Conservation (phyloP, 2,329 filamentous ascomycete genomes). For the Aureobasidium sp. region DNA sequence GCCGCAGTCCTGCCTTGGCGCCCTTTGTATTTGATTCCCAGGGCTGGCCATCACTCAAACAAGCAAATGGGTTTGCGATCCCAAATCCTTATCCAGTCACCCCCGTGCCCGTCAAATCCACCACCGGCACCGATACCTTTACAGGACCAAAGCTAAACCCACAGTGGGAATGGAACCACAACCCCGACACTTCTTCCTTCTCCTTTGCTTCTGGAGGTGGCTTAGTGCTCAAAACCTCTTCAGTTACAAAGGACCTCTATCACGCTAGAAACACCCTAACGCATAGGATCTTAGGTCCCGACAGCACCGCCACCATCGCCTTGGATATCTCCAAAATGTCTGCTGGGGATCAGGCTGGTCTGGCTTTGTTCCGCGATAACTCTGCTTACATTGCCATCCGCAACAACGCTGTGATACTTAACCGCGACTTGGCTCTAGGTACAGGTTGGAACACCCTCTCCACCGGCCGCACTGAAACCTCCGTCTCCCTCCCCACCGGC, state of each 20-base stretch:
- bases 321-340: slow-evolving; percentile 45
- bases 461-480: slow-evolving; percentile 27
- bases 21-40: slow-evolving; percentile 47
- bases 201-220: slow-evolving; percentile 34
- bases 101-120: slow-evolving; percentile 27
- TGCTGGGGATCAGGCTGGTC: slow-evolving; percentile 47
- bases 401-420: slow-evolving; percentile 32
- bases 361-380: slow-evolving; percentile 47
- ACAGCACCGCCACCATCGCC: slow-evolving; percentile 42
- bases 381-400: slow-evolving; percentile 38
- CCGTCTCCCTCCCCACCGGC: slow-evolving; percentile 15
- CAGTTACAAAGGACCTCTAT: slow-evolving; percentile 46
- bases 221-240: slow-evolving; percentile 43
- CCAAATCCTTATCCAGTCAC: slow-evolving; percentile 25
- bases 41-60: slow-evolving; percentile 44
- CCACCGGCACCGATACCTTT: slow-evolving; percentile 43
- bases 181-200: slow-evolving; percentile 47
- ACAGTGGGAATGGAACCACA: slow-evolving; percentile 58
- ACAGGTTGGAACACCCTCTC: slow-evolving; percentile 28
- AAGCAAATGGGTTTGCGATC: slow-evolving; percentile 43
- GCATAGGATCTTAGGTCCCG: slow-evolving; percentile 35
- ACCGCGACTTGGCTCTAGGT: slow-evolving; percentile 34
- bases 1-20: slow-evolving; percentile 51
- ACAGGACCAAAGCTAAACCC: slow-evolving; percentile 35
- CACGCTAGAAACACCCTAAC: slow-evolving; percentile 38